phyloP scores from a whole-genome alignment of 2,329 filamentous ascomycete genomes.

The Apiospora marii region DNA sequence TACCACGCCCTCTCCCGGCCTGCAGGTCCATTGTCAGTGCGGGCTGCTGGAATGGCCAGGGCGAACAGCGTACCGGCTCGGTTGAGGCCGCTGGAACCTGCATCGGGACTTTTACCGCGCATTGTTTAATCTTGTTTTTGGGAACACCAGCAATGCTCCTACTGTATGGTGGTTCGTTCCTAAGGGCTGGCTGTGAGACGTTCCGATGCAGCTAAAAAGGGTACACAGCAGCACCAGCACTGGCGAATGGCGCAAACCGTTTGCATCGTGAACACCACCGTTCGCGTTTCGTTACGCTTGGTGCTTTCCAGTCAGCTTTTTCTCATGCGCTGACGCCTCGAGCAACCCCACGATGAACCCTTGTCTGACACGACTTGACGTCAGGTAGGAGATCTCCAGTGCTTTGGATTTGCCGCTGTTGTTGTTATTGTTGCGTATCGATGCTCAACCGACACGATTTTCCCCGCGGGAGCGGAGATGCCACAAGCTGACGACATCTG shows the following conservation, averaged over 20 bases:
- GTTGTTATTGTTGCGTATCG: neutral
- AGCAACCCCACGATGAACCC: neutral
- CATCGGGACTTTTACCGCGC: neutral
- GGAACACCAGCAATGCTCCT: neutral
- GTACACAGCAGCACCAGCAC: neutral
- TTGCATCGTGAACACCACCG: neutral
- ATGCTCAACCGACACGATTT: neutral
- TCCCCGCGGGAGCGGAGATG: neutral
- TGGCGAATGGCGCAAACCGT: neutral
- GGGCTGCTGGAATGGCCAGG: neutral
- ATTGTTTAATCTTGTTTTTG: neutral
- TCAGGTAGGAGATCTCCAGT: neutral
- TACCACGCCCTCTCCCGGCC: neutral
- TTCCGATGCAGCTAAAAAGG: neutral
- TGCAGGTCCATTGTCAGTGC: neutral
- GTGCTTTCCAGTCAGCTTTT: neutral
- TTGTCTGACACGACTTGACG: neutral
- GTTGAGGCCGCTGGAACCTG: conserved; percentile 10
- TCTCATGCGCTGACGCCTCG: neutral
- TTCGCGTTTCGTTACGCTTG: neutral
- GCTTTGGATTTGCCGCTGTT: neutral
- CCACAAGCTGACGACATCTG: neutral
- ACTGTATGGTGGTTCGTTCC: neutral
- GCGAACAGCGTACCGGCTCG: conserved; percentile 1
- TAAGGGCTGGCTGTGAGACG: neutral